Evolutionary conservation across 2,329 filamentous ascomycete genomes (phyloP).

Genomic region (Stemphylium beticola): DNA sequence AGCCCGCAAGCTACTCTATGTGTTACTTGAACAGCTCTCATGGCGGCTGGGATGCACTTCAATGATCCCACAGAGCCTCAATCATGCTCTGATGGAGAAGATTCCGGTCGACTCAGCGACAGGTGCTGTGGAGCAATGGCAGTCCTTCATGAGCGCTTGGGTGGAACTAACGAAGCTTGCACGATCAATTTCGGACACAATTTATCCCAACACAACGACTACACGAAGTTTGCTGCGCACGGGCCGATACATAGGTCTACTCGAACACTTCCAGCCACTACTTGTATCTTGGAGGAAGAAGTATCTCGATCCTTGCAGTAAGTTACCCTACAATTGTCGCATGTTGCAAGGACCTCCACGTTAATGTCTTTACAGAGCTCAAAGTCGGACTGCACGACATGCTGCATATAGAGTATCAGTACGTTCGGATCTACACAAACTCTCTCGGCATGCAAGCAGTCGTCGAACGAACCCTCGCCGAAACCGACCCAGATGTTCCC

Average conservation of each 20-base stretch:
- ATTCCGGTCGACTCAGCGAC: conserved; percentile 48
- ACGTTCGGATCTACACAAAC: conserved; percentile 53
- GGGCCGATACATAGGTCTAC: conserved; percentile 58
- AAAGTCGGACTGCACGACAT: conserved; percentile 53
- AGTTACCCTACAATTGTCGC: conserved; percentile 1
- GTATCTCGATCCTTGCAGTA: conserved; percentile 48
- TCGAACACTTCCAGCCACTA: conserved; percentile 55
- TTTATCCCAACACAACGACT: conserved; percentile 55
- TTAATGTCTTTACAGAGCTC: conserved; percentile 32
- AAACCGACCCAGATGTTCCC: conserved; percentile 44
- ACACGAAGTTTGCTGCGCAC: conserved; percentile 53
- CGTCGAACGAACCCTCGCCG: conserved; percentile 59
- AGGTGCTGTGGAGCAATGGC: conserved; percentile 54
- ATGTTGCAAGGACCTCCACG: neutral
- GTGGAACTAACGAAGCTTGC: conserved; percentile 53
- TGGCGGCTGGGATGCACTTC: conserved; percentile 60
- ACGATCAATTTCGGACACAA: conserved; percentile 60
- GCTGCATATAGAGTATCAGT: conserved; percentile 60
- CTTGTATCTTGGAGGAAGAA: conserved; percentile 51
- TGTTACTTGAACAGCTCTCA: conserved; percentile 60
- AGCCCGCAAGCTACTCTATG: conserved; percentile 47
- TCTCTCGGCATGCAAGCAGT: conserved; percentile 63
- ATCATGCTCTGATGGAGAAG: conserved; percentile 49
- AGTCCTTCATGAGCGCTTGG: conserved; percentile 61
- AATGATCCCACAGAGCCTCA: conserved; percentile 57